These are phyloP conservation scores for Arthrobotrys sinensis DNA, from an alignment of 2,329 filamentous ascomycete genomes.

Conservation along the genomic window DNA sequence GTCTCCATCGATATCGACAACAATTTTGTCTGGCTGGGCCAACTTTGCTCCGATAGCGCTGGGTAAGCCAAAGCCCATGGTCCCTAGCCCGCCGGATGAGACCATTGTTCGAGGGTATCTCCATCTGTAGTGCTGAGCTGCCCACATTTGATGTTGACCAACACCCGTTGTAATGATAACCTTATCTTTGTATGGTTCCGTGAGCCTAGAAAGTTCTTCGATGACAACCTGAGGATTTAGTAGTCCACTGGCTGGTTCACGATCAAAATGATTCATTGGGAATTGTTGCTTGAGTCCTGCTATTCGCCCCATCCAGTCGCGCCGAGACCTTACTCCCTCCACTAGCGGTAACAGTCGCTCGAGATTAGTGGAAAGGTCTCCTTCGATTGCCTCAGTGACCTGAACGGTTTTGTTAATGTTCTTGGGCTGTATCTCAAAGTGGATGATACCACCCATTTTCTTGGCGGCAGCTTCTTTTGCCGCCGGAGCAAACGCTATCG, in stretches of 20 bases:
- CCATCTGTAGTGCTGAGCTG: conserved; percentile 97
- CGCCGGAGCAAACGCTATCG: conserved; percentile 81
- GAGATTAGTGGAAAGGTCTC: conserved; percentile 89
- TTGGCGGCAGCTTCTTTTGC: conserved; percentile 88
- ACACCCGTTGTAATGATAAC: conserved; percentile 94
- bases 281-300: conserved; percentile 90
- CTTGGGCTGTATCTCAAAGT: conserved; percentile 99
- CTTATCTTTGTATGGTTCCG: conserved; percentile 81
- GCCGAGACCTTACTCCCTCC: conserved; percentile 76
- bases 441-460: conserved; percentile 91
- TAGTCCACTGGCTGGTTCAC: conserved; percentile 79
- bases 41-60: conserved; percentile 97
- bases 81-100: conserved; percentile 93
- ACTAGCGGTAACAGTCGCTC: conserved; percentile 79
- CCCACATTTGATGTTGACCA: conserved; percentile 99
- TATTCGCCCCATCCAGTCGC: conserved; percentile 91
- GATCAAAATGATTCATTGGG: conserved; percentile 84
- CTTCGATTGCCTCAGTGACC: conserved; percentile 95
- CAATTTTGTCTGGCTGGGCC: conserved; percentile 82
- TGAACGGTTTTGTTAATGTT: conserved; percentile 99
- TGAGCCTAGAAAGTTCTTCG: conserved; percentile 88
- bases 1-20: conserved; percentile 96
- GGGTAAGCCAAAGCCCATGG: conserved; percentile 97
- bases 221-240: conserved; percentile 97
- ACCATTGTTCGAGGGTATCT: conserved; percentile 91